These are phyloP conservation scores for Falciphora oryzae DNA, from an alignment of 2,329 filamentous ascomycete genomes.

Conservation along the genomic window DNA sequence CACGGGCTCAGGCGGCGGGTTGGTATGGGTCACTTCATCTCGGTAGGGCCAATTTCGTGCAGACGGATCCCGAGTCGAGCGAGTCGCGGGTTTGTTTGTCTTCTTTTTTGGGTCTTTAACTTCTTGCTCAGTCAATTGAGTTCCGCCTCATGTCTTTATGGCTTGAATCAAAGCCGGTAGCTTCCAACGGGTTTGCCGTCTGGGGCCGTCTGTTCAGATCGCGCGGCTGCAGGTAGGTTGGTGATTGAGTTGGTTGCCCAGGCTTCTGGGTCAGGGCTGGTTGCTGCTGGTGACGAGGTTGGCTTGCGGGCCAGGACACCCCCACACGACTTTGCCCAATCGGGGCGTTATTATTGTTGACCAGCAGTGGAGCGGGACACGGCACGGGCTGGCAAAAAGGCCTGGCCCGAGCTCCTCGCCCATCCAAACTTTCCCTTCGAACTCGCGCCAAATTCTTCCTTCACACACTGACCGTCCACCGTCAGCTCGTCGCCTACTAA, in stretches of 20 bases:
- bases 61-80: neutral
- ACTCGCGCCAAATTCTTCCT: slow-evolving; percentile 8
- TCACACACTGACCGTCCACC: slow-evolving; percentile 2
- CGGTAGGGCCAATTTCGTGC: neutral
- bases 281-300: slow-evolving; percentile 6
- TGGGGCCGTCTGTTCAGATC: neutral
- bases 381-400: neutral
- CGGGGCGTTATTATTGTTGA: slow-evolving; percentile 9
- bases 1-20: neutral
- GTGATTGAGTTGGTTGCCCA: neutral
- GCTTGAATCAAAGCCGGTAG: neutral
- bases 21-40: neutral
- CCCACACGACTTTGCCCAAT: slow-evolving; percentile 7
- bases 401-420: slow-evolving; percentile 8
- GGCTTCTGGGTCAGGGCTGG: neutral
- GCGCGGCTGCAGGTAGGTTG: neutral
- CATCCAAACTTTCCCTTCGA: slow-evolving; percentile 7
- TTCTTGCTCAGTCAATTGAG: neutral
- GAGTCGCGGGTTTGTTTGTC: neutral
- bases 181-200: no score
- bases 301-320: slow-evolving; percentile 3
- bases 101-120: neutral
- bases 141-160: neutral
- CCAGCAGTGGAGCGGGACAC: neutral
- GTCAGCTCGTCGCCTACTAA: neutral